Base-by-base conservation (phyloP, 2,329 filamentous ascomycete species). In the Grosmannia clavigera region DNA sequence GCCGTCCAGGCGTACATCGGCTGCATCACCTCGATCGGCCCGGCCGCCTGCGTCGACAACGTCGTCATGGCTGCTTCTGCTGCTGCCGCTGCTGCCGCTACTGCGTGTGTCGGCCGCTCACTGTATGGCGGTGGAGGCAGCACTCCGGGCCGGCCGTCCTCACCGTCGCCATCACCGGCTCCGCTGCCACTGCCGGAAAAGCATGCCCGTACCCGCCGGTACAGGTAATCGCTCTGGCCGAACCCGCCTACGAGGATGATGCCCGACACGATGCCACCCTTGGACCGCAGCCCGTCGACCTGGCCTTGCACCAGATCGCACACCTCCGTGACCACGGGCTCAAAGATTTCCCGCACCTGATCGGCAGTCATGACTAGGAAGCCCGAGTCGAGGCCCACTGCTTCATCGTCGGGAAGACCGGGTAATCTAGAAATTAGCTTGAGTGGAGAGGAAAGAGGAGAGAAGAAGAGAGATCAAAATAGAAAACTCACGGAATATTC, bases 181-280 rank as follows among this genome's bases (percentile, higher is more conserved):
- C 55, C 10, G 25, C 57, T 52, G 29, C 43, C 48, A 33, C 38
- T 12, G 3, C 7, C 22, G 31, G 76, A 76, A 66, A 92, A 92
- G 68, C 88, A 84, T 43, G 77, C 70, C 70, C 88, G 89, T 64
- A 92, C 77, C 3, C 82, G 78, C 48, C 81, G 81, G 73, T 90
- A 89, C 11, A 90, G 78, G 68, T 89, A 90, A 68, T 89, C 84
- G 70, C 83, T 88, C 74, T 91, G 86, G 1, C 88, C 88, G 66
- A 92, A 92, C 7, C 88, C 88, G 64, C 89, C 88, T 0, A 92
- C 88, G 6, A 92, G 78, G 53, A 92, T 85, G 64, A 92, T 90
- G n/a, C 87, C 87, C 12, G 81, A 83, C 5, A 87, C 83, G 57
- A 83, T 74, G 48, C 81, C 83, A 38, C 82, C 82, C 63, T 82